Conservation (phyloP, 208 protist species). For the Trypanosomatidae sp. region DNA sequence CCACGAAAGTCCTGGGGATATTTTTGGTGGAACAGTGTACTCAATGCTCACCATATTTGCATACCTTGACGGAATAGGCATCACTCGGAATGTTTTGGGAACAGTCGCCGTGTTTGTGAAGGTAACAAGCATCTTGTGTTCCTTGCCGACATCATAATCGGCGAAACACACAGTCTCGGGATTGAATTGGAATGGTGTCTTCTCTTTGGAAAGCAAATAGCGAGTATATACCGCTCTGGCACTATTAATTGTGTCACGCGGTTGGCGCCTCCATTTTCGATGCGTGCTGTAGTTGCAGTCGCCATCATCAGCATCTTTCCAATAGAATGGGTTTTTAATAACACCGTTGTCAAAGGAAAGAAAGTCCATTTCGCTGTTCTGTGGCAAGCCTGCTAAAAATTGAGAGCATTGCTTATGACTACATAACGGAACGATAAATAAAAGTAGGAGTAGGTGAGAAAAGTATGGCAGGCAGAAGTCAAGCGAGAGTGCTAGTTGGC, state of each 20-base stretch:
- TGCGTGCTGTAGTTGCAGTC: neutral
- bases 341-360: constrained; percentile 63
- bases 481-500: neutral
- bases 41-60: constrained; percentile 54
- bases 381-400: neutral
- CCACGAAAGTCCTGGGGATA: constrained; percentile 83
- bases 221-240: constrained; percentile 13
- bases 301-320: constrained; percentile 20
- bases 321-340: constrained; percentile 57
- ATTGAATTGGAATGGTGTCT: constrained; percentile 32
- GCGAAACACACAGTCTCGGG: constrained; percentile 64
- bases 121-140: constrained; percentile 49
- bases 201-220: constrained; percentile 13
- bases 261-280: constrained; percentile 16
- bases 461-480: neutral
- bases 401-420: neutral
- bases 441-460: neutral
- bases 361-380: constrained; percentile 42
- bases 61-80: constrained; percentile 66
- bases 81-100: constrained; percentile 75
- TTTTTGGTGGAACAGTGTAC: constrained; percentile 65
- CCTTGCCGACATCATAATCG: constrained; percentile 81
- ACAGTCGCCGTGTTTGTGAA: constrained; percentile 80
- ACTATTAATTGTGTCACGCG: constrained; percentile 6
- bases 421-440: neutral